Evolutionary conservation across 75 land plant species (phyloP), one percentile per base, ranked within the genome.

Genomic region (Pseudotsuga menziesii): DNA sequence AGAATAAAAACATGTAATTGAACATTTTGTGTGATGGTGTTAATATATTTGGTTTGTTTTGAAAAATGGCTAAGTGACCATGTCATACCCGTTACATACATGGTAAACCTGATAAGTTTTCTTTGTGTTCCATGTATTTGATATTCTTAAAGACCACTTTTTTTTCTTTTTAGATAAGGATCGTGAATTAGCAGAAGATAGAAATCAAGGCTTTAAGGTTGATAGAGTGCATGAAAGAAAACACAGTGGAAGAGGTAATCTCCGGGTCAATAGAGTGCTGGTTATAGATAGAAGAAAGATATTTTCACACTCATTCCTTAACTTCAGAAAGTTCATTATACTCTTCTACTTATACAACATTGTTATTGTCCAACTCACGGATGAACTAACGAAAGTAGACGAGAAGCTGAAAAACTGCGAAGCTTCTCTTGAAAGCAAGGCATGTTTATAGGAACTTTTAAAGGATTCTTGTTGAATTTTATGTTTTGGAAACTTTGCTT

Each of bases 241-340:
- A 95, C 82, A 97, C 97, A 16, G 91, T 93, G 39, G 98, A 95
- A 82, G 98, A 93, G 98, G 98, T 95, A 66, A 41, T 58, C 4
- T 67, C 44, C 36, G 71, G 71, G 48, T 19, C 48, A 67, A 67
- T 39, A 35, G 39, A 9, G 22, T 20, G 7, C 9, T 61, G 27
- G 29, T 25, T 69, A 2, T 69, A 69, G 52, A 3, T 69, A 2
- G 52, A 20, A 39, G 71, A 67, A 64, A 64, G 63, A 35, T 6
- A 32, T 64, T 17, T 66, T 15, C 15, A 41, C 23, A 41, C 52
- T 44, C 52, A 44, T n/a, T 39, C 48, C 52, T 41, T 36, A 69
- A 69, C 52, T 41, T n/a, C 13, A 17, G 2, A 19, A 66, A 4
- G 32, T 5, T 15, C n/a, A 7, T 67, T 67, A 16, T n/a, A 67